Conservation (phyloP, 2,329 filamentous ascomycete species). For the Pseudogymnoascus sp. region DNA sequence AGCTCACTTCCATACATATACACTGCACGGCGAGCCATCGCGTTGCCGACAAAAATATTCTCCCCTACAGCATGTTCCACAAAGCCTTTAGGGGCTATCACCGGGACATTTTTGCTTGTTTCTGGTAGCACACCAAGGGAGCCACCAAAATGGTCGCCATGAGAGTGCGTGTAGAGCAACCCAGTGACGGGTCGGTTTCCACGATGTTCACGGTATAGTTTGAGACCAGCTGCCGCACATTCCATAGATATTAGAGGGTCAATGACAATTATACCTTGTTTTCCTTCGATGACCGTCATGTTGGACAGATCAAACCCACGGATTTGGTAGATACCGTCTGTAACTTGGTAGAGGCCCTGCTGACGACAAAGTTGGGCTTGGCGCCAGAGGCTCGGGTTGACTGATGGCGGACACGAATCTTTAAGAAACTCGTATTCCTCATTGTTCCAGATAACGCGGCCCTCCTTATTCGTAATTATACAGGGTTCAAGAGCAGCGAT, state of each 20-base stretch:
- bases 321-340: conserved; percentile 32
- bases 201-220: conserved; percentile 27
- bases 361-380: conserved; percentile 27
- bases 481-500: neutral
- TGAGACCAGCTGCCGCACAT: conserved; percentile 27
- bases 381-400: conserved; percentile 29
- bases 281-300: conserved; percentile 33
- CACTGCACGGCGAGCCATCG: conserved; percentile 31
- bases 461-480: neutral
- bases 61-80: conserved; percentile 32
- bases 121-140: conserved; percentile 18
- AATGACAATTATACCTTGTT: conserved; percentile 31
- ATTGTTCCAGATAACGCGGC: conserved; percentile 24
- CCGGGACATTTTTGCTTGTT: conserved; percentile 9
- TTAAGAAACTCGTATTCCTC: conserved; percentile 27
- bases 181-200: conserved; percentile 24
- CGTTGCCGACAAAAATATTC: conserved; percentile 31
- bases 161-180: conserved; percentile 35
- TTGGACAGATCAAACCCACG: conserved; percentile 34
- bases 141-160: conserved; percentile 33
- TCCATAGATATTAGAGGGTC: conserved; percentile 32
- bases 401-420: conserved; percentile 22
- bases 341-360: conserved; percentile 31
- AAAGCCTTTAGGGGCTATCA: conserved; percentile 30
- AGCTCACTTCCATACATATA: conserved; percentile 32